These are phyloP conservation scores for Tricholoma hemisulphureum DNA, from an alignment of 768 basidiomycete genomes.

Conservation along the genomic window DNA sequence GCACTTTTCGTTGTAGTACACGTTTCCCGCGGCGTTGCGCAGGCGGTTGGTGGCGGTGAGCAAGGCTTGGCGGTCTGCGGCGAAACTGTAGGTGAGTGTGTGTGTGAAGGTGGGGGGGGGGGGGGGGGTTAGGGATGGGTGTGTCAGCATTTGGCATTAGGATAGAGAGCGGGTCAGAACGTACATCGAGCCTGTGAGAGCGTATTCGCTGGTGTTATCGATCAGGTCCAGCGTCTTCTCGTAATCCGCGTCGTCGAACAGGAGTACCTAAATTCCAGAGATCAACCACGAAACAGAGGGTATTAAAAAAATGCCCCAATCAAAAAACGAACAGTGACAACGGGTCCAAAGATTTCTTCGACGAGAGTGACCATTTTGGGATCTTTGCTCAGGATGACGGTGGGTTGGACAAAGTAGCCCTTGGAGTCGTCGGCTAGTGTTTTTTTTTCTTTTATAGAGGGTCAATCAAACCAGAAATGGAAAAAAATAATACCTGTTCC, in stretches of 20 bases:
- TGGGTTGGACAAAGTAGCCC: conserved; percentile 93
- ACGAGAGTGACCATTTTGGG: conserved; percentile 86
- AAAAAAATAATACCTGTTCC: conserved; percentile 55
- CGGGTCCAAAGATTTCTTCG: conserved; percentile 97
- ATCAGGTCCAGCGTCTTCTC: conserved; percentile 86
- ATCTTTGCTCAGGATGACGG: conserved; percentile 89
- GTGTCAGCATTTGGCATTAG: background rate
- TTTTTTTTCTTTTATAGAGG: too few relatives aligned
- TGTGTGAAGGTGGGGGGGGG: background rate
- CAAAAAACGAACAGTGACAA: conserved; percentile 66
- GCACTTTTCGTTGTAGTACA: conserved; percentile 98
- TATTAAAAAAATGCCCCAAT: background rate
- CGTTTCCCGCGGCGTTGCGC: conserved; percentile 91
- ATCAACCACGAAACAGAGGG: background rate
- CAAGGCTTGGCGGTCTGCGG: conserved; percentile 76
- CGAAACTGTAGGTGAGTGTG: conserved; percentile 55
- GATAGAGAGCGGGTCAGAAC: conserved; percentile 25
- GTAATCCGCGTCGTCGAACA: conserved; percentile 85
- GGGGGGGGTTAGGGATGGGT: conserved; percentile 8
- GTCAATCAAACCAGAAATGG: too few relatives aligned
- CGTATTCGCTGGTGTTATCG: conserved; percentile 84
- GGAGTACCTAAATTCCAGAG: conserved; percentile 60
- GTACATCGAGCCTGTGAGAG: conserved; percentile 91
- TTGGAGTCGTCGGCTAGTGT: conserved; percentile 76
- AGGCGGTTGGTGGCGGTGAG: conserved; percentile 77